phyloP scores from a whole-genome alignment of 108 stramenopile genomes.

The Skeletonema potamos region DNA sequence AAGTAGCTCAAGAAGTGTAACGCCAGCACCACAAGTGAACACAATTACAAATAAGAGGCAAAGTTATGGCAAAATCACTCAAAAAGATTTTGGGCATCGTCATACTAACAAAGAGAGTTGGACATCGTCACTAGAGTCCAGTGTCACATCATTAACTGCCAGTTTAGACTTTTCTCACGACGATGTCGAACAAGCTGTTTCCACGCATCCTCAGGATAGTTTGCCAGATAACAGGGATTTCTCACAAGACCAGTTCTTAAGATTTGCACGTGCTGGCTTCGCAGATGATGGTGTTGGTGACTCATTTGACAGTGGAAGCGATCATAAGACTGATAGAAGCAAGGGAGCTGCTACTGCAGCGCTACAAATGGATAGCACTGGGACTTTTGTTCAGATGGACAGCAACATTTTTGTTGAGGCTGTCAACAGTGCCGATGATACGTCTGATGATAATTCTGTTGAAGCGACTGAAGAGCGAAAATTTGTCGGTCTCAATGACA shows the following conservation, averaged over 20 bases:
- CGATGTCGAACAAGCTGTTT: neutral
- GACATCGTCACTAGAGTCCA: neutral
- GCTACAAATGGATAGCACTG: conserved; percentile 1
- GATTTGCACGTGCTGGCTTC: conserved; percentile 55
- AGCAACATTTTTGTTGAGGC: conserved; percentile 40
- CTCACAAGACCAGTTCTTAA: conserved; percentile 62
- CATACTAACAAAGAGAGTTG: neutral
- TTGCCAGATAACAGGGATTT: conserved; percentile 1
- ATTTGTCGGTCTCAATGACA: conserved; percentile 83
- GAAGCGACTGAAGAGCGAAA: conserved; percentile 80
- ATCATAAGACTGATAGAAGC: neutral
- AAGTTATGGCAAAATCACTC: neutral
- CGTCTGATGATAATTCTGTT: conserved; percentile 53
- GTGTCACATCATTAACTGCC: neutral
- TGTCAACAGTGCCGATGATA: conserved; percentile 57
- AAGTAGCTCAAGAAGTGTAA: neutral
- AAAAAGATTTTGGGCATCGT: neutral
- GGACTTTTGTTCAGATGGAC: conserved; percentile 27
- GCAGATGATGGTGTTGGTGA: neutral
- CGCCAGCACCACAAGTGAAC: neutral
- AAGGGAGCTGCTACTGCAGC: conserved; percentile 7
- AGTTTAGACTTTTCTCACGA: neutral
- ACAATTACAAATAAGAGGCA: neutral
- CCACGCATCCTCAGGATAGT: neutral
- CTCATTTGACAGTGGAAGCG: neutral